Base-by-base conservation (phyloP, 208 protist species). In the Wallacemonas collosoma region DNA sequence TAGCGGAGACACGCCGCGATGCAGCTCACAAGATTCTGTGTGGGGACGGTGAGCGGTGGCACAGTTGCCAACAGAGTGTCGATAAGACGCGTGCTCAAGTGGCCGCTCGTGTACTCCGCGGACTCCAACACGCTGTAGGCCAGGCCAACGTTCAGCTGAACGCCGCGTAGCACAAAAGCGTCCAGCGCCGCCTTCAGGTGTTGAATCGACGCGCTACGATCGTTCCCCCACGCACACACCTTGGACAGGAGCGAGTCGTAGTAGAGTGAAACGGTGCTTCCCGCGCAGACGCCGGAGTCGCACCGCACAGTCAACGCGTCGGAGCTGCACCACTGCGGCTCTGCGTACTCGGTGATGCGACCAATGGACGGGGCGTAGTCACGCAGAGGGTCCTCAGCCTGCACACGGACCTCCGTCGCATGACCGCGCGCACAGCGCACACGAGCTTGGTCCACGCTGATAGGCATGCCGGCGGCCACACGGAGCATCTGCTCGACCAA, bases 231-330 rank as follows among this genome's bases (percentile, higher is more conserved):
- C 17, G 93, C 93, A 39, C 98, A 91, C 7, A 99, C 73, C 88
- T 99, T 99, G 47, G 96, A 95, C 82, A 99, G 98, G 91, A 99
- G 95, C 26, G 98, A 97, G 77, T 99, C 98, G 79, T 99, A 99
- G 76, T 98, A 91, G 35, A 98, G 80, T 0, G 81, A 77, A 2
- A 99, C 91, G 50, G 93, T 74, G 68, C 90, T 83, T 26, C 94
- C 91, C 66, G 86, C 74, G 41, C 72, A 36, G 36, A 98, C 87
- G 39, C 93, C 93, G 15, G 93, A 89, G 71, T 98, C 96, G 35
- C 95, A 75, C 53, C 91, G 81, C 3, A 97, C 80, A 39, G 66
- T 64, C 7, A 53, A 66, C n/a, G 71, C 81, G 26, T 77, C 44
- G 61, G 62, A 17, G 60, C 4, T 14, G 38, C 41, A 14, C 35